These are phyloP conservation scores for Elaeis oleifera DNA, from an alignment of 202 grass and related monocot species.

Conservation along the genomic window DNA sequence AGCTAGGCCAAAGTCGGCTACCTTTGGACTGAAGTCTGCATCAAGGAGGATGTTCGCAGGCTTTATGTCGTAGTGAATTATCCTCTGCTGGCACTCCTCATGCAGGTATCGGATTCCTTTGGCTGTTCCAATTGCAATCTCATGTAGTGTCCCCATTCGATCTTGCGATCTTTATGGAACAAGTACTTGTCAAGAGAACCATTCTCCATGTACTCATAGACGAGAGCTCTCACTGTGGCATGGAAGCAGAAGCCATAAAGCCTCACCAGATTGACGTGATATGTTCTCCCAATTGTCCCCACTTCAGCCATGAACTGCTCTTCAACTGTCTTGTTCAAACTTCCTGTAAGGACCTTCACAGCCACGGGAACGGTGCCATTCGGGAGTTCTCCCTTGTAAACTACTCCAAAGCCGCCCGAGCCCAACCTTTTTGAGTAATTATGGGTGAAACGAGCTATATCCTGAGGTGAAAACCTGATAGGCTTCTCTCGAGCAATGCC, in stretches of 20 bases:
- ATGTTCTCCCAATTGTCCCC: too few species aligned
- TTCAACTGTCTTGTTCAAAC: neutral
- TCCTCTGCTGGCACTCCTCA: too few species aligned
- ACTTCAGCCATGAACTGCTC: too few species aligned
- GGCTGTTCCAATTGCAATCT: constrained; percentile 27
- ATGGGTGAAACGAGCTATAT: neutral
- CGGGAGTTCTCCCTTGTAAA: neutral
- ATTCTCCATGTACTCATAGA: constrained; percentile 16
- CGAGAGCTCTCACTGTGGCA: neutral
- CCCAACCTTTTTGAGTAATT: neutral
- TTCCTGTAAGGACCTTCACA: neutral
- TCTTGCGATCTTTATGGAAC: neutral
- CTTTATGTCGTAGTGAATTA: too few species aligned
- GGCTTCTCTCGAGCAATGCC: neutral
- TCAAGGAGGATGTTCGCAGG: too few species aligned
- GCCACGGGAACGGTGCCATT: neutral
- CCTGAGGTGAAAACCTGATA: neutral
- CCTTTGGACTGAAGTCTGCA: too few species aligned
- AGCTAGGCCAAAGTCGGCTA: too few species aligned
- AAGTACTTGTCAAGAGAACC: constrained; percentile 6
- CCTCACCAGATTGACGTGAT: constrained; percentile 34
- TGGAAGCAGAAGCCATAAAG: constrained; percentile 28
- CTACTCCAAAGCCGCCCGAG: neutral
- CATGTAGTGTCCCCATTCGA: neutral
- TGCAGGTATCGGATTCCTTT: constrained; percentile 27